These are phyloP conservation scores for Cymbopogon citratus DNA, from an alignment of 176 grass and related monocot species.

Conservation along the genomic window DNA sequence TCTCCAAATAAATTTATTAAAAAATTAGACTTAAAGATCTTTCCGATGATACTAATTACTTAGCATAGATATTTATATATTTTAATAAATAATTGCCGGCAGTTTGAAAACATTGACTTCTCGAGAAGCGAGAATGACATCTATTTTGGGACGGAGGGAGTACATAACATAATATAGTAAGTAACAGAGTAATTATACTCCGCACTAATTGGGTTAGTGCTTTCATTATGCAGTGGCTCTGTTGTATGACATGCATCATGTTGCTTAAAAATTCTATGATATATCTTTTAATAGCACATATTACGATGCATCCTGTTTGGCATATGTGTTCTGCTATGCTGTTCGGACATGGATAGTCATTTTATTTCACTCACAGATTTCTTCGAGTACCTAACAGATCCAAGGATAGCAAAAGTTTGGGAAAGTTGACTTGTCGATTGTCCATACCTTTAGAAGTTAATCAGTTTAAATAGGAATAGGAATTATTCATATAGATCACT, in stretches of 20 bases:
- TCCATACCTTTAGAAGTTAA: background rate
- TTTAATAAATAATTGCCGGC: too few relatives aligned
- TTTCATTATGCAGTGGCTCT: background rate
- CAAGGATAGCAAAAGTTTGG: background rate
- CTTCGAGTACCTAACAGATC: background rate
- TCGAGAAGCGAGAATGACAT: too few relatives aligned
- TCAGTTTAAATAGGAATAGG: background rate
- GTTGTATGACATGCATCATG: background rate
- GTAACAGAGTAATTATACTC: too few relatives aligned
- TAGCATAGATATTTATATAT: too few relatives aligned
- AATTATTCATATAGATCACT: background rate
- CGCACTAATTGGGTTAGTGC: too few relatives aligned
- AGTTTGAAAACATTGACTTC: too few relatives aligned
- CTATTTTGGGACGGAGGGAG: too few relatives aligned
- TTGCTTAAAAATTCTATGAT: background rate
- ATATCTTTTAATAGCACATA: background rate
- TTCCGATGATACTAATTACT: too few relatives aligned
- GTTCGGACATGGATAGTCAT: background rate
- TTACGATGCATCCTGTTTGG: background rate
- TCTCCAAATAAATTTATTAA: too few relatives aligned
- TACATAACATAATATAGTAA: too few relatives aligned
- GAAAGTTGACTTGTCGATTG: too few relatives aligned
- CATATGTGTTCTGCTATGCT: background rate
- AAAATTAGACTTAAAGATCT: too few relatives aligned
- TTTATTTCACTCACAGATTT: background rate